Conservation (phyloP, 2,329 filamentous ascomycete genomes). For the Fusarium sp. region DNA sequence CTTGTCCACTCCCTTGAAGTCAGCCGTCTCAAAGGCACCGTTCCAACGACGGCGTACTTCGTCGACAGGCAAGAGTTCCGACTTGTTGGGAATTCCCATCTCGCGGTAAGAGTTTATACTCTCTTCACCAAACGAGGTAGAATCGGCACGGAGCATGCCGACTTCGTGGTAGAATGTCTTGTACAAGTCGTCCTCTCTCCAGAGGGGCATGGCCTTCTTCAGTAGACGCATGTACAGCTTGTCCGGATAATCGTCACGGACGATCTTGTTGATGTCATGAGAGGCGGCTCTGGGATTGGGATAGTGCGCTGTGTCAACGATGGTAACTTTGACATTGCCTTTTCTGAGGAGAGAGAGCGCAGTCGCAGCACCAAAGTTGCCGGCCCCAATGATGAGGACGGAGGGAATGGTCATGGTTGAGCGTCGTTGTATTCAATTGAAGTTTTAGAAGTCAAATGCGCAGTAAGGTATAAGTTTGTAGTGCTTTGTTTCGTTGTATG, state of each 20-base stretch:
- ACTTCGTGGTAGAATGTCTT: conserved; percentile 67
- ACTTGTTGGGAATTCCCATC: conserved; percentile 57
- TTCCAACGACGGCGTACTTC: conserved; percentile 68
- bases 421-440: conserved; percentile 10
- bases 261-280: conserved; percentile 63
- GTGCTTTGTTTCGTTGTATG: conserved; percentile 17
- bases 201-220: conserved; percentile 56
- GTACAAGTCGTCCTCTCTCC: conserved; percentile 63
- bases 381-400: conserved; percentile 58
- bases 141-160: conserved; percentile 63
- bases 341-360: conserved; percentile 54
- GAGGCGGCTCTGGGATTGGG: conserved; percentile 59
- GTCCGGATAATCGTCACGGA: conserved; percentile 59
- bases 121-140: conserved; percentile 59
- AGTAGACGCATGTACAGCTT: conserved; percentile 57
- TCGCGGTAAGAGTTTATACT: conserved; percentile 57
- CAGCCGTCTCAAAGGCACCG: conserved; percentile 68
- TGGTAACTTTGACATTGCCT: conserved; percentile 49
- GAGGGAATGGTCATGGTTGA: conserved; percentile 37
- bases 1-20: conserved; percentile 68
- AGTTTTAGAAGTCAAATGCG: conserved; percentile 29
- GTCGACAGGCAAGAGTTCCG: conserved; percentile 59
- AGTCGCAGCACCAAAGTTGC: conserved; percentile 61
- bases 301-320: conserved; percentile 54
- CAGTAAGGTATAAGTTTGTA: conserved; percentile 4